These are phyloP conservation scores for Colletotrichum sansevieriae DNA, from an alignment of 2,329 filamentous ascomycete genomes.

Conservation along the genomic window DNA sequence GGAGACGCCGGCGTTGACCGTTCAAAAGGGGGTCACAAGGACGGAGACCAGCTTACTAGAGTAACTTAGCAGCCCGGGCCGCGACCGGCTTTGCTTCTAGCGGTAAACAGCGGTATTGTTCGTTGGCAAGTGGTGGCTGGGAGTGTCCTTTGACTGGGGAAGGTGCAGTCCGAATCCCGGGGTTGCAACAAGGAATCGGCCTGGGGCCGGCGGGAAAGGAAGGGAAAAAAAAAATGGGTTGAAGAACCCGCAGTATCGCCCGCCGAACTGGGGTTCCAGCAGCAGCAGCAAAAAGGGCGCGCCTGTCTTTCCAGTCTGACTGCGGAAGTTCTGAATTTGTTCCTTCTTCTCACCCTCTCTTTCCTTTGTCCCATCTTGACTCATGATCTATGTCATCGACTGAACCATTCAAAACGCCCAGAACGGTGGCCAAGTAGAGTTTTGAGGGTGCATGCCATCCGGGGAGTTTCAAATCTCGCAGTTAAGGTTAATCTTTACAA, in stretches of 20 bases:
- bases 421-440: not conserved
- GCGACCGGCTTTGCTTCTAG: constrained; percentile 17
- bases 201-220: constrained; percentile 6
- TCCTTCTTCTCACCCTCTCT: not conserved
- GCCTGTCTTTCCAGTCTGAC: constrained; percentile 12
- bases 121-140: constrained; percentile 7
- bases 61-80: constrained; percentile 5
- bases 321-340: constrained; percentile 12
- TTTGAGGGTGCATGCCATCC: not conserved
- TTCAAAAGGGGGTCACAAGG: not conserved
- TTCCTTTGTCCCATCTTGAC: constrained; percentile 19
- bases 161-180: not conserved
- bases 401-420: constrained; percentile 1
- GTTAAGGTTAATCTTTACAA: not conserved
- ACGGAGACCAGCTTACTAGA: not conserved
- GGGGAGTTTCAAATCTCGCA: not conserved
- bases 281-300: too few relatives aligned
- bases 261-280: too few relatives aligned
- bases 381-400: constrained; percentile 17
- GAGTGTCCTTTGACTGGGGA: not conserved
- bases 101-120: not conserved
- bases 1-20: too few relatives aligned
- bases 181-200: constrained; percentile 11
- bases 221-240: not conserved
- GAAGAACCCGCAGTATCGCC: too few relatives aligned